Evolutionary conservation across 2,329 filamentous ascomycete species (phyloP).

Genomic region (Chrysoporthe deuterocubensis): DNA sequence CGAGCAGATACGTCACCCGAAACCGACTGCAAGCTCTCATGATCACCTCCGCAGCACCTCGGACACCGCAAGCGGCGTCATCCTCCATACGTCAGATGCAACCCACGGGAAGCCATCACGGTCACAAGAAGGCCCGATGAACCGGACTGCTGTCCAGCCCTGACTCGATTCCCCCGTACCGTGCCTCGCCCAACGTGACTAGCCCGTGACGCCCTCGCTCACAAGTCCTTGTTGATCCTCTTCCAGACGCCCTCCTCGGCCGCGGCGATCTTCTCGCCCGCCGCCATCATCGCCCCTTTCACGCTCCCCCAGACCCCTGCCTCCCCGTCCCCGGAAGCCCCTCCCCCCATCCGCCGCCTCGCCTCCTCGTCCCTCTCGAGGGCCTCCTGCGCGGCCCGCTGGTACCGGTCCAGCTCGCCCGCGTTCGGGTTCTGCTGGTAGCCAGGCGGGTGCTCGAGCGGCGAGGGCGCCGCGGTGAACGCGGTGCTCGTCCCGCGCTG

Average conservation of each 20-base stretch:
- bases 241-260: conserved; percentile 67
- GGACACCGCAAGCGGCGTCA: background rate
- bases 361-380: conserved; percentile 37
- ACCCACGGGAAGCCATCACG: background rate
- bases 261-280: conserved; percentile 60
- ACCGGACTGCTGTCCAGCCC: background rate
- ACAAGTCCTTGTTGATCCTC: conserved; percentile 62
- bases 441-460: conserved; percentile 53
- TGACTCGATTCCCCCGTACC: background rate
- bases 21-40: background rate
- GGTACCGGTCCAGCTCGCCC: conserved; percentile 53
- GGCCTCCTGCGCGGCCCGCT: conserved; percentile 47
- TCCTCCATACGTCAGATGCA: conserved; percentile 1
- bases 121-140: background rate
- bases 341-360: conserved; percentile 30
- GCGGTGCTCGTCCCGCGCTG: conserved; percentile 43
- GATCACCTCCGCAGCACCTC: background rate
- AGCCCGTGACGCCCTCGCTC: conserved; percentile 1
- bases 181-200: background rate
- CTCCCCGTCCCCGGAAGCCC: conserved; percentile 39
- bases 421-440: conserved; percentile 62
- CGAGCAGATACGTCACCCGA: conserved; percentile 3
- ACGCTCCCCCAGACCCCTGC: conserved; percentile 59
- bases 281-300: conserved; percentile 61
- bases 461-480: conserved; percentile 31